phyloP scores from a whole-genome alignment of 768 basidiomycete species.

The Hortiboletus campestris region DNA sequence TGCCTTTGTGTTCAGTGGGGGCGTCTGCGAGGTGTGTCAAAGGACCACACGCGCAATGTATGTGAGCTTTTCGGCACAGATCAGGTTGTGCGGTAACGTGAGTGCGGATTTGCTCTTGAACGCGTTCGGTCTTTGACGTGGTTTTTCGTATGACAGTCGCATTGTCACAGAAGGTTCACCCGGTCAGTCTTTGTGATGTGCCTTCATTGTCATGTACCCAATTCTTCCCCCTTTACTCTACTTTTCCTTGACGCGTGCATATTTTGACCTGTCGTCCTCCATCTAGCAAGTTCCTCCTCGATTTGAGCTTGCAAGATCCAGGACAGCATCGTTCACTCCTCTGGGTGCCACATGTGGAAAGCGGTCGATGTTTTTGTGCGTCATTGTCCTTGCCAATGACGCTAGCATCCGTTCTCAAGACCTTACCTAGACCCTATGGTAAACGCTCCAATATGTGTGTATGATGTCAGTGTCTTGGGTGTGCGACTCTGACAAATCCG shows the following conservation, averaged over 20 bases:
- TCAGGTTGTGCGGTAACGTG: conserved; percentile 46
- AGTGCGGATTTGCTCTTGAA: conserved; percentile 4
- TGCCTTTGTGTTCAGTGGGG: conserved; percentile 60
- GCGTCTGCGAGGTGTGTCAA: conserved; percentile 56
- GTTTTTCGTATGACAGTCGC: conserved; percentile 13
- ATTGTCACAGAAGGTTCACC: conserved; percentile 17
- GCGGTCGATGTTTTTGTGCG: conserved; percentile 21
- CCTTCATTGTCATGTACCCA: not conserved
- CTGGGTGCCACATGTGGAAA: conserved; percentile 27
- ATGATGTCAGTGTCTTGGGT: not conserved
- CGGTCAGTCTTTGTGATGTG: conserved; percentile 12
- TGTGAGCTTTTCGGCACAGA: conserved; percentile 46
- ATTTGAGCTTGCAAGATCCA: not conserved
- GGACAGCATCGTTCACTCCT: not conserved
- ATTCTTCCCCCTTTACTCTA: too few relatives aligned
- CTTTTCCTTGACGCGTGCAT: not conserved
- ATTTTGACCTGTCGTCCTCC: too few relatives aligned
- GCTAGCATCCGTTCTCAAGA: not conserved
- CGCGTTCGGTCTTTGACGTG: not conserved
- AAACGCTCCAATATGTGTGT: conserved; percentile 12
- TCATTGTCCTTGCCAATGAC: not conserved
- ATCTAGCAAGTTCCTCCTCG: conserved; percentile 15
- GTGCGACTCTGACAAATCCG: not conserved
- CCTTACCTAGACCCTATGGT: not conserved
- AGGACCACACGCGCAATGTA: conserved; percentile 38